These are phyloP conservation scores for Podila horticola DNA, from an alignment of 192 early-diverging fungal genomes.

Conservation along the genomic window DNA sequence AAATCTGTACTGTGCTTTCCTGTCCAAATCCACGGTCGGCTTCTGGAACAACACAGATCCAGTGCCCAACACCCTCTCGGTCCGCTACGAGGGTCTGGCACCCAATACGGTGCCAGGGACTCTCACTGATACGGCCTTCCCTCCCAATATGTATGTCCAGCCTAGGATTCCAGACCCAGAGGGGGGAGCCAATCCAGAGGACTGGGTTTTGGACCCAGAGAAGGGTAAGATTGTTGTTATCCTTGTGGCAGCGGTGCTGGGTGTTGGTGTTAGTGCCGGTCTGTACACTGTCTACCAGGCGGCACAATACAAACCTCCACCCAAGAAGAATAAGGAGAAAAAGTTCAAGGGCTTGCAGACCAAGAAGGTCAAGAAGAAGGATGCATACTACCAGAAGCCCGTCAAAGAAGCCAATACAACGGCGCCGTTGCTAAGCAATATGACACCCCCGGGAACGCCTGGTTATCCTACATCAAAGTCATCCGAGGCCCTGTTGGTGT, in stretches of 20 bases:
- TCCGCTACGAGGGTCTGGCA: slow-evolving; percentile 28
- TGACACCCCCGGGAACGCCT: not conserved
- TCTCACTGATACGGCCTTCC: slow-evolving; percentile 4
- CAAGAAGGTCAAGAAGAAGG: slow-evolving; percentile 21
- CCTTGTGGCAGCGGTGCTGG: slow-evolving; percentile 15
- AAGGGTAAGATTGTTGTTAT: slow-evolving; percentile 20
- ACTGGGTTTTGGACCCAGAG: slow-evolving; percentile 16
- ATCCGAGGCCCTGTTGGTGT: not conserved
- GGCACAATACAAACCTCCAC: slow-evolving; percentile 25
- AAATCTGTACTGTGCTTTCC: slow-evolving; percentile 5
- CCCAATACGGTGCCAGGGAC: slow-evolving; percentile 13
- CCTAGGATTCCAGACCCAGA: not conserved
- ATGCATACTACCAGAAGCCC: slow-evolving; percentile 28
- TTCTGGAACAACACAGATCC: slow-evolving; percentile 17
- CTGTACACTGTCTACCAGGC: slow-evolving; percentile 18
- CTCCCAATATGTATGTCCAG: not conserved
- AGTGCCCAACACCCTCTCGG: not conserved
- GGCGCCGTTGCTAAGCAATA: not conserved
- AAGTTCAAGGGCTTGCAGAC: not conserved
- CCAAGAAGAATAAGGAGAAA: slow-evolving; percentile 5
- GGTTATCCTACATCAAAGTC: not conserved
- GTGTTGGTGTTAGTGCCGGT: slow-evolving; percentile 11
- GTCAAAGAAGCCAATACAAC: not conserved
- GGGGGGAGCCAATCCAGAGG: not conserved
- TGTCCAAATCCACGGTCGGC: slow-evolving; percentile 15